Conservation (phyloP, 2,329 filamentous ascomycete species). For the Chrysoporthe cubensis region DNA sequence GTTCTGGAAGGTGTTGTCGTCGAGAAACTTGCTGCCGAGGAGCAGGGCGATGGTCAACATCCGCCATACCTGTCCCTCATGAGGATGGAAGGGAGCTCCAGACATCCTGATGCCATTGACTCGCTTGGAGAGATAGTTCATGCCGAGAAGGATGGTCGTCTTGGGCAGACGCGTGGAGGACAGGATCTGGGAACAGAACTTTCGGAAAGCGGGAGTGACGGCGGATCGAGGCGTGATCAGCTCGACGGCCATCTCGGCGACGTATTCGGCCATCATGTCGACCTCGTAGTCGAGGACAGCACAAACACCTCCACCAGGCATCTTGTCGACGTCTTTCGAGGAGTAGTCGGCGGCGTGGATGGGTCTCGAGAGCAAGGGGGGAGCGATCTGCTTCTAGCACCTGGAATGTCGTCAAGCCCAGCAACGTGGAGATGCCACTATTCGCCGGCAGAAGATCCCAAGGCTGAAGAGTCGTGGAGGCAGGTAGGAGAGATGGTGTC, state of each 20-base stretch:
- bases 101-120: slow-evolving; percentile 72
- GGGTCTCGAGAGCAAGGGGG: slow-evolving; percentile 30
- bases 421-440: slow-evolving; percentile 33
- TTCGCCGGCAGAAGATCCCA: slow-evolving; percentile 38
- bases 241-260: slow-evolving; percentile 80
- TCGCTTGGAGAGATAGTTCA: slow-evolving; percentile 85
- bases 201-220: slow-evolving; percentile 77
- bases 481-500: slow-evolving; percentile 33
- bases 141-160: slow-evolving; percentile 85
- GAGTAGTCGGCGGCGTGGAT: slow-evolving; percentile 28
- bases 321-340: slow-evolving; percentile 46
- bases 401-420: slow-evolving; percentile 37
- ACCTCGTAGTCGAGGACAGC: slow-evolving; percentile 96
- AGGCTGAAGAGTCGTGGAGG: slow-evolving; percentile 43
- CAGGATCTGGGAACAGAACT: slow-evolving; percentile 89
- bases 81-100: slow-evolving; percentile 56
- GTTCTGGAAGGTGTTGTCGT: slow-evolving; percentile 98
- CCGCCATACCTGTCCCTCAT: slow-evolving; percentile 78
- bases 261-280: slow-evolving; percentile 94
- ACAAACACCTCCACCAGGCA: slow-evolving; percentile 78
- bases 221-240: slow-evolving; percentile 56
- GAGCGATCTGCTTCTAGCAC: slow-evolving; percentile 46
- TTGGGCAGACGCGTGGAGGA: slow-evolving; percentile 88
- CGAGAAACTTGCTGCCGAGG: slow-evolving; percentile 91
- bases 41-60: slow-evolving; percentile 84